A percentile compares a stretch with the other conserved stretches of the same genome.
Conservation (phyloP, 2,329 filamentous ascomycete genomes). For the Diaporthe citriasiana region DNA sequence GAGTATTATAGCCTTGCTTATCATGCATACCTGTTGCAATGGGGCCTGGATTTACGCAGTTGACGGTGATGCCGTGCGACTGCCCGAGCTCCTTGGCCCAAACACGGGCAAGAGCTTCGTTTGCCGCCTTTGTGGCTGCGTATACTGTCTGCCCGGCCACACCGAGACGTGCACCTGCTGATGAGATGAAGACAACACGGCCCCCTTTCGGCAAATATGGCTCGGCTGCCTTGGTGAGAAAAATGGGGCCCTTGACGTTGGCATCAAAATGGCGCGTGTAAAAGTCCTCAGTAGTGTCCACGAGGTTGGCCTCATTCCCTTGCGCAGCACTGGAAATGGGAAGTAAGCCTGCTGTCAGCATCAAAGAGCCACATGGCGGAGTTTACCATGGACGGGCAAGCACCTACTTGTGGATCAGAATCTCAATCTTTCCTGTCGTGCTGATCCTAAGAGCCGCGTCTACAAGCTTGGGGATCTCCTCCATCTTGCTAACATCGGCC, state of each 20-base stretch:
- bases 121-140: slow-evolving; percentile 71
- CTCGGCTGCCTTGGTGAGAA: neutral
- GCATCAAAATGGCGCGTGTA: neutral
- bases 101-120: slow-evolving; percentile 73
- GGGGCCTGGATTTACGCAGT: slow-evolving; percentile 71
- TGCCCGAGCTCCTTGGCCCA: slow-evolving; percentile 73
- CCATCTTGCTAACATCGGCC: neutral
- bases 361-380: neutral
- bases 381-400: neutral
- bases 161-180: neutral
- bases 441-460: neutral
- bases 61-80: slow-evolving; percentile 63
- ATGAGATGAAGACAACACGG: neutral
- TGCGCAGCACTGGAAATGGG: neutral
- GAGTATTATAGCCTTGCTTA: neutral
- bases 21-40: slow-evolving; percentile 57
- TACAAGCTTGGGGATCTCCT: neutral
- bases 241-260: neutral
- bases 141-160: slow-evolving; percentile 58
- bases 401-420: neutral
- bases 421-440: neutral
- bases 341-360: neutral
- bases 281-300: neutral
- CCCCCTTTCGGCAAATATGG: neutral
- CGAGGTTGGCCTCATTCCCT: neutral